Base-by-base conservation (phyloP, 768 basidiomycete genomes). In the Pulveroboletus sp. region DNA sequence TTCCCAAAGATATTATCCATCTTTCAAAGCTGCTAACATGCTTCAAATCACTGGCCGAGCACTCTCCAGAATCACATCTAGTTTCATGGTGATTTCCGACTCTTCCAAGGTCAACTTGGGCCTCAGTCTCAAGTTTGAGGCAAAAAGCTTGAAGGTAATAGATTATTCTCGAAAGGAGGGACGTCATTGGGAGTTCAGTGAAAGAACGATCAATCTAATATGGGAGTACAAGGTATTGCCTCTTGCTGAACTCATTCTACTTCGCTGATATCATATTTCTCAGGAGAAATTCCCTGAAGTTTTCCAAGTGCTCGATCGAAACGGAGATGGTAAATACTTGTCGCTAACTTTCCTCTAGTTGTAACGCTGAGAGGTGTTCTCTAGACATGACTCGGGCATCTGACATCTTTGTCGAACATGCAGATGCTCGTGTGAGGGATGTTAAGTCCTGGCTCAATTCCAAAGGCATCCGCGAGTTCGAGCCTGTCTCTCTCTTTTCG, bases 101-200 rank as follows among this genome's bases (percentile, higher is more conserved):
- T 78, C 78, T 9, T 76, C 80, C 50, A 97, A 96, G 73, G 80
- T 77, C 47, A 98, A 99, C 63, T 71, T 98, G 26, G 96, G 96
- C 3, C 77, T 99, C 35, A 91, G 89, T 64, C 79, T 99, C 57
- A 99, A 99, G 67, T 99, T 96, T 54, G 96, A 99, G 62, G 89
- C 82, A 12, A 98, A 96, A 69, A 80, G 83, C 10, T 67, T 93
- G 59, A 99, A 98, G 69, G 96, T 99, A 2, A 76, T 96, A 38
- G 89, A 90, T 53, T 97, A 96, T 68, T 86, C 93, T 7, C 78
- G 82, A 53, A 94, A 95, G 69, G 81, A 85, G 24, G 86, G 85
- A 9, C 73, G 83, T 8, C 76, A 81, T 29, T 99, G 95, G 96
- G 94, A 99, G 63, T 98, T 87, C 62, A 95, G 92, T 59, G 81